These are phyloP conservation scores for Grosmannia clavigera DNA, from an alignment of 2,329 filamentous ascomycete genomes.

Conservation along the genomic window DNA sequence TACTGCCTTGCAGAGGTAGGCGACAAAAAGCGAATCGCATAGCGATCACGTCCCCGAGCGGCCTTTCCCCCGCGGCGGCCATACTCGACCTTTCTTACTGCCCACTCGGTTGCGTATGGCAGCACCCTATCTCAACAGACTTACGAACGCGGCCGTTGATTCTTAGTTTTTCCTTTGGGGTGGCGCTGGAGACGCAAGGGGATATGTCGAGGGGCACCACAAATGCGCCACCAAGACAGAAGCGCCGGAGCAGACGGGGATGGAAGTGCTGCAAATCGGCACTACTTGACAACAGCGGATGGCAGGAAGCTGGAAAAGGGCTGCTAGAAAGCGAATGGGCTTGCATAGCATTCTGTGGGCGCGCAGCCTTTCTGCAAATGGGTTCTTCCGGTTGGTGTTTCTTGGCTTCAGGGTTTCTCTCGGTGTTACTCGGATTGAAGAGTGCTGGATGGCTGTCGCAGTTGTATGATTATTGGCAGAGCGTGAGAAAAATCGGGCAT, in stretches of 20 bases:
- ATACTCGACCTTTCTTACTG: neutral
- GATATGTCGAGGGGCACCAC: neutral
- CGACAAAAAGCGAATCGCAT: neutral
- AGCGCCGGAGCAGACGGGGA: neutral
- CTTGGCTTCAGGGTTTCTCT: neutral
- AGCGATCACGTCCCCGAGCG: neutral
- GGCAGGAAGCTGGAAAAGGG: neutral
- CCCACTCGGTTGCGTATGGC: neutral
- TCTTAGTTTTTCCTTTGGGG: neutral
- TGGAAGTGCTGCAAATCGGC: neutral
- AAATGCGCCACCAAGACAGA: neutral
- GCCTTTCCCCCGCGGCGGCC: neutral
- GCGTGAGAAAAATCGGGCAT: neutral
- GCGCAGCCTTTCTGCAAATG: neutral
- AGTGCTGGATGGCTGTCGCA: neutral
- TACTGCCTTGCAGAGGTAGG: neutral
- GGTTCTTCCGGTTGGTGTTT: neutral
- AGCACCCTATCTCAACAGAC: neutral
- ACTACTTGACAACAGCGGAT: neutral
- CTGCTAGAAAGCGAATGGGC: neutral
- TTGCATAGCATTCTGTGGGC: neutral
- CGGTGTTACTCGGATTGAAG: neutral
- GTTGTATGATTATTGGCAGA: slow-evolving; percentile 1
- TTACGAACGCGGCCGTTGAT: neutral
- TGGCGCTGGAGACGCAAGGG: neutral